Base-by-base conservation (phyloP, 1,284 basidiomycete species). In the Moesziomyces sp. region DNA sequence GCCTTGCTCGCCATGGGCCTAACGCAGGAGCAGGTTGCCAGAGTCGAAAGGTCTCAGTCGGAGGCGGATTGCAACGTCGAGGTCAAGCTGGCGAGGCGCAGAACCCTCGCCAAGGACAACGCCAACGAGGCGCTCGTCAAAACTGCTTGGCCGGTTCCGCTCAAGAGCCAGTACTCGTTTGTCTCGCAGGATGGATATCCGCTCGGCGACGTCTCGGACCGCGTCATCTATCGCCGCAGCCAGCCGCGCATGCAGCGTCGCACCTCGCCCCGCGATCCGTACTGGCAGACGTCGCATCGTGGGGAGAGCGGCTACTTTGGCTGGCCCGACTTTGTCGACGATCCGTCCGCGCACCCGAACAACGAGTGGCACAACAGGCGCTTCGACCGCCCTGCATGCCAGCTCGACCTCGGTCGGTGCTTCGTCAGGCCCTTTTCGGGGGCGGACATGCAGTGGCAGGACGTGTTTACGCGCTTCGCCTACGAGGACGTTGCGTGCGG, bases 381-480 rank as follows among this genome's bases (percentile, higher is more conserved):
- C 13, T 62, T 65, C 56, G 52, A 66, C 13, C 52, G 58, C 9
- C n/a, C 62, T 1, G 66, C 66, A 3, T 76, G 74, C 56, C 28
- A 59, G 43, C 48, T 76, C 2, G 50, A 74, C 8, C 35, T 74
- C 16, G 58, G 58, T n/a, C 46, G 46, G 28, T 76, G 74, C 38
- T 30, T 76, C 14, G n/a, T 65, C 8, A 14, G 13, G 40, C 54
- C 51, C 3, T 69, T 66, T 14, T 10, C 14, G 1, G 21, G 30
- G 5, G 56, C 56, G 18, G 35, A 46, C 16, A 21, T 59, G n/a
- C 49, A n/a, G 6, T 73, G 70, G 70, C 64, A 73, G 18, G 14
- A 59, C 3, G 59, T 78, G 2, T 78, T 78, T 44, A 74, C 70
- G 54, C 46, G 48, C 26, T 73, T 78, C 21, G 49, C 66, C 13